Base-by-base conservation (phyloP, 2,329 filamentous ascomycete species). In the Triangularia verruculosa region DNA sequence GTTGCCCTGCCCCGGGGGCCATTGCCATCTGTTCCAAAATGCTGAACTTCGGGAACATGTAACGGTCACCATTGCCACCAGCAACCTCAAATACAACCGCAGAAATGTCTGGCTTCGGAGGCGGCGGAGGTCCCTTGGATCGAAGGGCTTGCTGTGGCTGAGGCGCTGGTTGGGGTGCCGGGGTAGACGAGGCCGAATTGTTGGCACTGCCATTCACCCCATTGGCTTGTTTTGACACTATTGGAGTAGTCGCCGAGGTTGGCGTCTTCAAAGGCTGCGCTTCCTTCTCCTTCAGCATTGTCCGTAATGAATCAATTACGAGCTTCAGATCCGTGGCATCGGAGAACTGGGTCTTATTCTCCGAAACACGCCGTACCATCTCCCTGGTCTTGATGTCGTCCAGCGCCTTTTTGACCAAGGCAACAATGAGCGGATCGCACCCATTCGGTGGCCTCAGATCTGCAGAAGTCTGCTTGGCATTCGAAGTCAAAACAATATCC, bases 41-140 rank as follows among this genome's bases (percentile, higher is more conserved):
- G 74, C 88, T 90, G 72, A 90, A 89, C 68, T 88, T 90, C 1
- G 91, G 91, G 67, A 95, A 93, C 56, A 92, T 78, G 72, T 91
- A 93, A 25, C 90, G 85, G 73, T 94, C 91, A 54, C 89, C 90
- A 2, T 80, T 86, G 32, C 87, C 87, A 55, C 84, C 83, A 4
- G 79, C 74, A 73, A 92, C 91, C 68, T 91, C 88, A 65, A 92
- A 84, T 0, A 89, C 84, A 13, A 90, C 79, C n/a, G 87, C 86
- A 1, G 86, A 82, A 52, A 89, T 83, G 62, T 89, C 88, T 25
- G 83, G 83, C 68, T 84, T 87, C 11, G 76, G 74, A 1, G 80
- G 74, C 7, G 74, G 72, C 17, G 82, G 82, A 1, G 84, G 85
- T 0, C 84, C 86, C 68, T 87, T 88, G 5, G 85, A 87, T 25